Conservation (phyloP, 148 eudicot genomes). For the Euryodendron excelsum region DNA sequence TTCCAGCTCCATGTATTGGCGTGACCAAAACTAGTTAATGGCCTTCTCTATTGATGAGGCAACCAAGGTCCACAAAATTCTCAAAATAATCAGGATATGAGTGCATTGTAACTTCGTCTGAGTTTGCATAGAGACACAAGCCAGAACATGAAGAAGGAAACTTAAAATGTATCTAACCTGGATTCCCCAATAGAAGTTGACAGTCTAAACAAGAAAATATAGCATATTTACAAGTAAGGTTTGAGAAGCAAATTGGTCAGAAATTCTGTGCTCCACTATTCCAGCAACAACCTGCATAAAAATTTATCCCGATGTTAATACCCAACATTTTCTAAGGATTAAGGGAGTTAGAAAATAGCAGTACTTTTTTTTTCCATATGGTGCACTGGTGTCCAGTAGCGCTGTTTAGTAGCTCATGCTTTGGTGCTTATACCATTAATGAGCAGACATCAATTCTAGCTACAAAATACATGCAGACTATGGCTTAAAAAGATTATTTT, state of each 20-base stretch:
- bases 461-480: background rate
- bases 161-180: slow-evolving; percentile 60
- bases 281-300: slow-evolving; percentile 88
- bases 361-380: too few relatives aligned
- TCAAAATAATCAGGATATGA: background rate
- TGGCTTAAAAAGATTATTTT: background rate
- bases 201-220: slow-evolving; percentile 63
- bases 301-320: background rate
- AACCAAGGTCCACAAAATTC: too few relatives aligned
- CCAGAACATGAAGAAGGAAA: slow-evolving; percentile 3
- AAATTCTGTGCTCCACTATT: slow-evolving; percentile 84
- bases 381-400: background rate
- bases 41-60: background rate
- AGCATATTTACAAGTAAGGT: slow-evolving; percentile 71
- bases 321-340: background rate
- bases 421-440: background rate
- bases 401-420: background rate
- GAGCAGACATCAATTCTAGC: background rate
- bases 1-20: slow-evolving; percentile 2
- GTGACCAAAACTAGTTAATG: background rate
- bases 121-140: background rate
- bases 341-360: background rate
- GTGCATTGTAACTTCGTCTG: background rate
- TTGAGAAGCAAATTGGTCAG: slow-evolving; percentile 74
- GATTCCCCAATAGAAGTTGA: slow-evolving; percentile 96